A percentile compares a stretch with the other conserved stretches of the same genome.
Conservation (phyloP, 2,329 filamentous ascomycete species). For the Knoxdaviesia capensis region DNA sequence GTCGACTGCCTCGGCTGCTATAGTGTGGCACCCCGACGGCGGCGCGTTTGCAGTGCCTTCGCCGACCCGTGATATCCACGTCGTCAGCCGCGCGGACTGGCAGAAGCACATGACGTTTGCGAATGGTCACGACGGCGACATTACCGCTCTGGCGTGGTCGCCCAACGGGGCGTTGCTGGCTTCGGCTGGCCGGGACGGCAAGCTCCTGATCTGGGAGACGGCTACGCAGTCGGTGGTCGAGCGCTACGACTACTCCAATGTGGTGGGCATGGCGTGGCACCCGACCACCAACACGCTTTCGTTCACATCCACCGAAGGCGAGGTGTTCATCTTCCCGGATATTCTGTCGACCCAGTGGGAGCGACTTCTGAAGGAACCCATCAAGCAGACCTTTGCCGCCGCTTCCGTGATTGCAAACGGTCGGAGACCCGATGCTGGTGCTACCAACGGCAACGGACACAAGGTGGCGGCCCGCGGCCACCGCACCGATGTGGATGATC, state of each 20-base stretch:
- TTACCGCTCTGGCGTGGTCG: conserved; percentile 82
- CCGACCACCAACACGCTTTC: conserved; percentile 73
- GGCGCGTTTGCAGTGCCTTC: conserved; percentile 76
- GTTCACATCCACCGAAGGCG: conserved; percentile 82
- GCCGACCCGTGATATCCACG: conserved; percentile 60
- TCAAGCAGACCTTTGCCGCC: conserved; percentile 37
- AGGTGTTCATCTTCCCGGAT: conserved; percentile 74
- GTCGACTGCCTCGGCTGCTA: conserved; percentile 34
- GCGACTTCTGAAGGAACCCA: conserved; percentile 32
- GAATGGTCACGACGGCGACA: conserved; percentile 61
- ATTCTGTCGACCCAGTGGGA: conserved; percentile 40
- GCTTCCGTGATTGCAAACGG: too few relatives aligned
- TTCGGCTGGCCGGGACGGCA: conserved; percentile 45
- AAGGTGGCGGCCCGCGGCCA: conserved; percentile 30
- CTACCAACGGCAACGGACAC: conserved; percentile 29
- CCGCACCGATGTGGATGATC: too few relatives aligned
- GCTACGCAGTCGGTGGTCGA: conserved; percentile 68
- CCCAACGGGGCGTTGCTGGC: conserved; percentile 81
- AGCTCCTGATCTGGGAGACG: conserved; percentile 70
- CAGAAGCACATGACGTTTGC: conserved; percentile 65
- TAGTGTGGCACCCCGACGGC: conserved; percentile 87
- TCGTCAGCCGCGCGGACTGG: conserved; percentile 81
- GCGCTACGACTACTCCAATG: conserved; percentile 60
- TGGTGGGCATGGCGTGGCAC: conserved; percentile 80
- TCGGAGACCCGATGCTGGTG: too few relatives aligned